These are phyloP conservation scores for Leptomonas seymouri DNA, from an alignment of 208 protist species.

Conservation along the genomic window DNA sequence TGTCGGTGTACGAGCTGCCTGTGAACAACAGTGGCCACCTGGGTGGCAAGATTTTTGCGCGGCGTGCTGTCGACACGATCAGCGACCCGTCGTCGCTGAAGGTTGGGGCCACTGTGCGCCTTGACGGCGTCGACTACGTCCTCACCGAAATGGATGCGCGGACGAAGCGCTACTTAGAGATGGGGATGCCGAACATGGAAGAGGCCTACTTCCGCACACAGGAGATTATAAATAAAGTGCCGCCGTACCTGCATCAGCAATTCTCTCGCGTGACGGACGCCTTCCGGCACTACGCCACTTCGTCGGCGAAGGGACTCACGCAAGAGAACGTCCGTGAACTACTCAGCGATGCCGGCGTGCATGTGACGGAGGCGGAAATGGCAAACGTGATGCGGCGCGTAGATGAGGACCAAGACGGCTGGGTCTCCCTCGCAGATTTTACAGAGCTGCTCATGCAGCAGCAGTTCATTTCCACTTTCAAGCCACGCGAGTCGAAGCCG, in stretches of 20 bases:
- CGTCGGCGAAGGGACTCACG: slow-evolving; percentile 54
- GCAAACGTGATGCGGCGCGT: slow-evolving; percentile 60
- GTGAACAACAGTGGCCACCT: slow-evolving; percentile 93
- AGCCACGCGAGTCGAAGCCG: slow-evolving; percentile 37
- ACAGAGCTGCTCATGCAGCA: slow-evolving; percentile 77
- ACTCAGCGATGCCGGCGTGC: slow-evolving; percentile 58
- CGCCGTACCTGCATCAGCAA: slow-evolving; percentile 59
- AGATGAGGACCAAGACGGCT: slow-evolving; percentile 82
- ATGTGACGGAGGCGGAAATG: slow-evolving; percentile 49
- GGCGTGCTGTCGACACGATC: slow-evolving; percentile 75
- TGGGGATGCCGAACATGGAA: slow-evolving; percentile 77
- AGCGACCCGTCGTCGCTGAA: slow-evolving; percentile 55
- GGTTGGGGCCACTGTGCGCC: slow-evolving; percentile 70
- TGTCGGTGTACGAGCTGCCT: slow-evolving; percentile 92
- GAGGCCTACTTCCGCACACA: slow-evolving; percentile 70
- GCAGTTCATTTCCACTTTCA: slow-evolving; percentile 82
- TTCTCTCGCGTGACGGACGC: slow-evolving; percentile 75
- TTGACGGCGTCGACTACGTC: slow-evolving; percentile 69
- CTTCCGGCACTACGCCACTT: slow-evolving; percentile 81
- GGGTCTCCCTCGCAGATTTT: slow-evolving; percentile 83
- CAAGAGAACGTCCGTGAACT: slow-evolving; percentile 62
- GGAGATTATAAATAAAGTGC: slow-evolving; percentile 65
- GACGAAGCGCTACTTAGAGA: slow-evolving; percentile 71
- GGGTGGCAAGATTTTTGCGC: slow-evolving; percentile 92
- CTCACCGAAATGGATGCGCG: slow-evolving; percentile 77